Evolutionary conservation across 768 basidiomycete genomes (phyloP), one percentile per base, ranked within the genome.

Genomic region (Lactarius akahatsu): DNA sequence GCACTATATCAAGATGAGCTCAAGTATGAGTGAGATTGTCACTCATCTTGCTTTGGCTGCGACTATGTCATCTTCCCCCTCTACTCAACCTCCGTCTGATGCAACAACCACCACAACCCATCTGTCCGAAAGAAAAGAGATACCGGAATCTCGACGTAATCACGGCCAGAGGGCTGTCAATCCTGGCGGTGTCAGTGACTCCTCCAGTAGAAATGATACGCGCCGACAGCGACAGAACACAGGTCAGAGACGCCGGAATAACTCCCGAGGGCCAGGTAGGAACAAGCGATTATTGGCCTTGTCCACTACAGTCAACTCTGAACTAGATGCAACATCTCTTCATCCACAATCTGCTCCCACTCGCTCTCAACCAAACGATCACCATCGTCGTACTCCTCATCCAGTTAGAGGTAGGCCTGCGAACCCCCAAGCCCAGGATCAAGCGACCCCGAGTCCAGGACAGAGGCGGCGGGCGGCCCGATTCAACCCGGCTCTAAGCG

Each of bases 1-100:
- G 41, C 68, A 41, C 4, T 1, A 13, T 28, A 57, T 38, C 7
- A 38, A 38, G 36, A 36, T n/a, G 18, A 15, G 16, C 30, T 34
- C 20, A 38, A 38, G 36, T 36, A 36, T 18, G 5, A 57, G 47
- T 18, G 5, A 57, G 47, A 23, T 55, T 0, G 16, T 41, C 40
- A n/a, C 38, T 43, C 23, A 8, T 61, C 62, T 47, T 61, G 26
- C 62, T 40, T 61, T 16, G 28, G 16, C 16, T 61, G 34, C 61
- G 8, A 26, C 30, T 59, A 70, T 70, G 69, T 64, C 69, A n/a
- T 58, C 67, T 60, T 36, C 58, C n/a, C 34, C 36, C 32, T 43
- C 67, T 38, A 57, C 26, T 6, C 50, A 52, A 52, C 50, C 50
- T 7, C 26, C 23, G 4, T 23, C 23, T 15, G 43, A 32, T 18